Evolutionary conservation across 805 yeast species (phyloP).

Genomic region (Wickerhamiella shivajii): DNA sequence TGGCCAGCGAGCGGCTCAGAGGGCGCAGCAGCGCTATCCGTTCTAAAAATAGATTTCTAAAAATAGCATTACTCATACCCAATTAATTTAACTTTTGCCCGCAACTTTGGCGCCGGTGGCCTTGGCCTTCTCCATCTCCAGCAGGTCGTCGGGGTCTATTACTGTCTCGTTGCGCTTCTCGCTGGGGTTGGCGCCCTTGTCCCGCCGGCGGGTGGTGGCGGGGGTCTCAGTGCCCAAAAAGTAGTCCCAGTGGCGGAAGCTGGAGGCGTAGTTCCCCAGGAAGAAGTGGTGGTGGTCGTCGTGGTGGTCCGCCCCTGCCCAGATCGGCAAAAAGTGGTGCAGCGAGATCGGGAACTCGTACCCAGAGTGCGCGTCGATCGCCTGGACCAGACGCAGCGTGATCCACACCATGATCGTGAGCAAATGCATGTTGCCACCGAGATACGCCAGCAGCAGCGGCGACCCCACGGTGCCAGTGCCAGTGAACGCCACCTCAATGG

Average conservation of each 20-base stretch:
- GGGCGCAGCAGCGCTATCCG: too few species aligned
- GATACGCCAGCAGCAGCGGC: conserved; percentile 71
- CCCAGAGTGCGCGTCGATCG: conserved; percentile 95
- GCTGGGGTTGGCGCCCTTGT: conserved; percentile 2
- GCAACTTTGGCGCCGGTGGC: conserved; percentile 1
- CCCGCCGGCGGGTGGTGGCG: conserved; percentile 34
- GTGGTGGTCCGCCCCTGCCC: conserved; percentile 99
- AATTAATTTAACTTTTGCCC: too few species aligned
- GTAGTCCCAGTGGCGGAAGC: conserved; percentile 94
- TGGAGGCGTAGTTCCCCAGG: conserved; percentile 87
- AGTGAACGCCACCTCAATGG: conserved; percentile 75
- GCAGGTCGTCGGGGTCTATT: conserved; percentile 19
- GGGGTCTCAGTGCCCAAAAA: conserved; percentile 63
- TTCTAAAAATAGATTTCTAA: too few species aligned
- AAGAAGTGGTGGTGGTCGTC: conserved; percentile 95
- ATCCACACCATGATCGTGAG: conserved; percentile 88
- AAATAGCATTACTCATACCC: too few species aligned
- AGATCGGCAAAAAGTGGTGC: conserved; percentile 81
- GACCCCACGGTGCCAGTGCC: conserved; percentile 96
- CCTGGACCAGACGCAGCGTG: conserved; percentile 78
- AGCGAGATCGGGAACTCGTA: conserved; percentile 96
- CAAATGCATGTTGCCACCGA: conserved; percentile 66
- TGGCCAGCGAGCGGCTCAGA: too few species aligned
- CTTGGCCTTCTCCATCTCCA: conserved; percentile 12
- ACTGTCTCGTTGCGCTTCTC: conserved; percentile 18